Conservation (phyloP, 805 yeast genomes). For the Zygotorulaspora florentina region DNA sequence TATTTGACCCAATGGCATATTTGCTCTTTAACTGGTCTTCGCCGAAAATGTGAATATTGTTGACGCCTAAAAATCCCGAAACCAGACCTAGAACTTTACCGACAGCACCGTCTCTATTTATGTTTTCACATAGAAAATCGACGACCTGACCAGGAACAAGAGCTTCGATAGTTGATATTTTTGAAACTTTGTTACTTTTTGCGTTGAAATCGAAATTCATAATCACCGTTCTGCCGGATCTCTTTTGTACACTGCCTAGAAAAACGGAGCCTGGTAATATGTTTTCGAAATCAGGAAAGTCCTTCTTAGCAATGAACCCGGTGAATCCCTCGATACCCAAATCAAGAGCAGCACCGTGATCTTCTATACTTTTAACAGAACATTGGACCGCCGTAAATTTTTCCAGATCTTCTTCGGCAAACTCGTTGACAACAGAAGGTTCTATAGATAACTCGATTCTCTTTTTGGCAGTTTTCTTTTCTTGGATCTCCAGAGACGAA, state of each 20-base stretch:
- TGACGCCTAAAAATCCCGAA: constrained; percentile 62
- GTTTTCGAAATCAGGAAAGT: constrained; percentile 41
- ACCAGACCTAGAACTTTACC: constrained; percentile 71
- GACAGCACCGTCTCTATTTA: constrained; percentile 57
- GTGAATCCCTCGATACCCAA: constrained; percentile 54
- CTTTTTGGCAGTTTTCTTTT: constrained; percentile 46
- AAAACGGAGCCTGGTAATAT: constrained; percentile 64
- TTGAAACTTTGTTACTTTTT: constrained; percentile 45
- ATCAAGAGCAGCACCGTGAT: constrained; percentile 80
- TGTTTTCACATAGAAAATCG: constrained; percentile 63
- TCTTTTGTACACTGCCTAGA: constrained; percentile 53
- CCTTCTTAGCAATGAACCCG: constrained; percentile 77
- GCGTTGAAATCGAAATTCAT: constrained; percentile 48
- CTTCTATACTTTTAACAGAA: constrained; percentile 76
- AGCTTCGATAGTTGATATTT: constrained; percentile 71
- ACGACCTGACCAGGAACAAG: constrained; percentile 82
- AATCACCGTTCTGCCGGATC: constrained; percentile 43
- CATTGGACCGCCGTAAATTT: constrained; percentile 68
- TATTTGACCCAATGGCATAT: constrained; percentile 60
- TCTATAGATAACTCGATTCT: constrained; percentile 69
- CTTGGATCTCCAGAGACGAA: constrained; percentile 37
- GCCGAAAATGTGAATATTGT: constrained; percentile 54
- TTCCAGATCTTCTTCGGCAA: constrained; percentile 61
- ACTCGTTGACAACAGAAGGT: constrained; percentile 65
- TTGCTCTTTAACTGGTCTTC: constrained; percentile 52